Conservation (phyloP, 768 basidiomycete species). For the Harrya chromipes region DNA sequence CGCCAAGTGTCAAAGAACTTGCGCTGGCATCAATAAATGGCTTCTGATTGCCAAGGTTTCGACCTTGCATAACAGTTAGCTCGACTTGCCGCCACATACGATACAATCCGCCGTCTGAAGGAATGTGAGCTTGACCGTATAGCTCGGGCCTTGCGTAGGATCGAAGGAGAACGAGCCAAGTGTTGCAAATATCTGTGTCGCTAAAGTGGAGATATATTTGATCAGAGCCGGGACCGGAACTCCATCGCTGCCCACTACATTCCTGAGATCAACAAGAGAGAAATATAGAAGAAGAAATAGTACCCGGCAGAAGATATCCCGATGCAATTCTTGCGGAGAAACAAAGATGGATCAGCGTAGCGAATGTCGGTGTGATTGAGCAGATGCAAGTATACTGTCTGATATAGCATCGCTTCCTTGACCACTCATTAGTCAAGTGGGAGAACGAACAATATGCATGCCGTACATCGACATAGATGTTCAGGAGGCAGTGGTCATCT, state of each 20-base stretch:
- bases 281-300: conserved; percentile 17
- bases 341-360: conserved; percentile 69
- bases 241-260: conserved; percentile 59
- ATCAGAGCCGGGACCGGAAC: conserved; percentile 47
- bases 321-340: conserved; percentile 73
- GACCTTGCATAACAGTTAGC: conserved; percentile 68
- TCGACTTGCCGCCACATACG: conserved; percentile 87
- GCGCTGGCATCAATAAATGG: conserved; percentile 26
- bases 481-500: conserved; percentile 61
- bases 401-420: conserved; percentile 71
- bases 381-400: conserved; percentile 69
- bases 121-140: conserved; percentile 57
- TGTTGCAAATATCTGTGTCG: conserved; percentile 58
- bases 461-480: conserved; percentile 73
- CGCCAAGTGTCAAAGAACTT: conserved; percentile 28
- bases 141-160: conserved; percentile 81
- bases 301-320: conserved; percentile 65
- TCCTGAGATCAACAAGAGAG: conserved; percentile 6
- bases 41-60: conserved; percentile 60
- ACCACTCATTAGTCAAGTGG: conserved; percentile 9
- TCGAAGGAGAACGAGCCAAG: conserved; percentile 77
- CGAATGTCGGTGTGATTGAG: conserved; percentile 80
- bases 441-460: neutral
- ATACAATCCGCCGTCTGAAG: conserved; percentile 69
- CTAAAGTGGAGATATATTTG: conserved; percentile 75